Conservation (phyloP, 805 yeast genomes). For the Saturnispora besseyi region DNA sequence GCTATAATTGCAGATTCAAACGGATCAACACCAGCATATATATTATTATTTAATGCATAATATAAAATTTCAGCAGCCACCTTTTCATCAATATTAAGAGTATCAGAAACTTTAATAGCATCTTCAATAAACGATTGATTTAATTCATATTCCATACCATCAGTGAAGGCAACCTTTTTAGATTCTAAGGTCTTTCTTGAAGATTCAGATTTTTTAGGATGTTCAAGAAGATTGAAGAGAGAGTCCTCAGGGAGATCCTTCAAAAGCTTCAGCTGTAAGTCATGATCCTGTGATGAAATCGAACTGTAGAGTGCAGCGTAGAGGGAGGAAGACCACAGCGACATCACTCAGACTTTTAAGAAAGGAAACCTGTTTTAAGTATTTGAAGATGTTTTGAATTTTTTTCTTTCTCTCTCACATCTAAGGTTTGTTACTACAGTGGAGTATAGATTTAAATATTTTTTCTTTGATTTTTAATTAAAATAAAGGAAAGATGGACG, state of each 20-base stretch:
- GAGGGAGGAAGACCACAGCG: slow-evolving; percentile 32
- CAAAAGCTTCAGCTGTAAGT: slow-evolving; percentile 12
- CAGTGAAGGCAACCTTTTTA: slow-evolving; percentile 40
- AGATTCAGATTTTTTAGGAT: slow-evolving; percentile 35
- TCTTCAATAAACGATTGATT: slow-evolving; percentile 57
- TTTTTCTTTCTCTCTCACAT: not conserved
- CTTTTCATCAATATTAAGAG: slow-evolving; percentile 68
- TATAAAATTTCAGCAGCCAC: slow-evolving; percentile 62
- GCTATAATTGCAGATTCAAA: slow-evolving; percentile 58
- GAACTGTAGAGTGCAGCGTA: slow-evolving; percentile 40
- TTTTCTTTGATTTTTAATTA: not conserved
- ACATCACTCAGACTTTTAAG: not conserved
- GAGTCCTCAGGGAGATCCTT: slow-evolving; percentile 38
- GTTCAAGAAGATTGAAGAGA: slow-evolving; percentile 29
- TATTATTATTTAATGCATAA: slow-evolving; percentile 32
- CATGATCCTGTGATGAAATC: slow-evolving; percentile 28
- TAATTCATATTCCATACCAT: slow-evolving; percentile 50
- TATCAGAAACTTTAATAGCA: slow-evolving; percentile 50
- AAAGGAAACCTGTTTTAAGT: not conserved
- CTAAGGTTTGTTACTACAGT: not conserved
- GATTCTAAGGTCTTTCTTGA: slow-evolving; percentile 41
- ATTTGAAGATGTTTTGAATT: not conserved
- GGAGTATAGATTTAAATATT: not conserved
- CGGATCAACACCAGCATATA: slow-evolving; percentile 35
- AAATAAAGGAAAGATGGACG: not conserved